These are phyloP conservation scores for Basidiobolus meristosporus DNA, from an alignment of 371 early-diverging fungal species.

Conservation along the genomic window DNA sequence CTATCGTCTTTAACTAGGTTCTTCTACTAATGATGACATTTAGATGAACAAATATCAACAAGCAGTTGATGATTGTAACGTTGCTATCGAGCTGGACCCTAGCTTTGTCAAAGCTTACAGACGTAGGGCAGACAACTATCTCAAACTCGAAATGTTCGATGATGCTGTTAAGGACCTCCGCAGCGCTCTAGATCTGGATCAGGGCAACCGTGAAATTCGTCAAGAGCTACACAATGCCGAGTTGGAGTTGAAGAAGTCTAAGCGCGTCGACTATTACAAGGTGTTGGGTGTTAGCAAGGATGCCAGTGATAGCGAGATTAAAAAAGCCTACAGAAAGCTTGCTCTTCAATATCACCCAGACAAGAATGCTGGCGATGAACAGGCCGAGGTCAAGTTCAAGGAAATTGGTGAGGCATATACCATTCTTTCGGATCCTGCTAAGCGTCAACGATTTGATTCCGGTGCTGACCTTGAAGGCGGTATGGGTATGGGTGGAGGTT, in stretches of 20 bases:
- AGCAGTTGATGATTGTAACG: conserved; percentile 43
- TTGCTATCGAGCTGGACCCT: conserved; percentile 43
- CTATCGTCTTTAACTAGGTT: too few species aligned
- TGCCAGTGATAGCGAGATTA: conserved; percentile 54
- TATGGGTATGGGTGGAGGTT: conserved; percentile 20
- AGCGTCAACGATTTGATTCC: conserved; percentile 76
- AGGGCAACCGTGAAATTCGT: conserved; percentile 43
- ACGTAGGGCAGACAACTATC: conserved; percentile 54
- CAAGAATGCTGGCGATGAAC: conserved; percentile 18
- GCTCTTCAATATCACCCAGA: conserved; percentile 8
- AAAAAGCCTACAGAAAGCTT: conserved; percentile 8
- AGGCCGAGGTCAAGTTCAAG: conserved; percentile 75
- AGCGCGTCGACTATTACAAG: conserved; percentile 85
- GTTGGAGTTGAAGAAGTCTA: conserved; percentile 49
- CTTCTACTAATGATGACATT: too few species aligned
- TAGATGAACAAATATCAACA: conserved; percentile 24
- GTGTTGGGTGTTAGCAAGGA: conserved; percentile 66
- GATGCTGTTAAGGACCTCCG: conserved; percentile 65
- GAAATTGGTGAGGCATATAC: conserved; percentile 88
- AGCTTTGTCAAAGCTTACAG: conserved; percentile 49
- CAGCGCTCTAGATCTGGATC: conserved; percentile 31
- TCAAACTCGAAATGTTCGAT: conserved; percentile 56
- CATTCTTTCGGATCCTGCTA: conserved; percentile 78
- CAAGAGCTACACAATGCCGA: conserved; percentile 45
- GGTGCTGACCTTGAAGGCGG: conserved; percentile 85